Evolutionary conservation across 2,329 filamentous ascomycete species (phyloP).

Genomic region (Trichoderma semiorbis): DNA sequence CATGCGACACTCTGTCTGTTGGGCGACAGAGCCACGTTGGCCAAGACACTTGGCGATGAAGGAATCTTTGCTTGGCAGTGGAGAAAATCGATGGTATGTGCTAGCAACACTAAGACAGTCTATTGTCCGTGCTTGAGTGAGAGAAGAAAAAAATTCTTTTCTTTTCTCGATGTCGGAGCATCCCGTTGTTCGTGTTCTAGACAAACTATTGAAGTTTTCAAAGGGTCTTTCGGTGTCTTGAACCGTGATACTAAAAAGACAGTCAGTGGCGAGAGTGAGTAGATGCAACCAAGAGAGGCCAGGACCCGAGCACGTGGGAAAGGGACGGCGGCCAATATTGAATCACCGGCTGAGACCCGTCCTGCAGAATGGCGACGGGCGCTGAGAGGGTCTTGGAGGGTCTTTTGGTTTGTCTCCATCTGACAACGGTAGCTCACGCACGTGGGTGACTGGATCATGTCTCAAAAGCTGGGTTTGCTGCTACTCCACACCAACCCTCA

Average conservation of each 20-base stretch:
- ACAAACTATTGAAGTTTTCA: background rate
- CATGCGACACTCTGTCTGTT: background rate
- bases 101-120: background rate
- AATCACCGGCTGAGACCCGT: background rate
- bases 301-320: background rate
- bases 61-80: background rate
- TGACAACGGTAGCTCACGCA: background rate
- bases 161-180: background rate
- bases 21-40: background rate
- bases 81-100: background rate
- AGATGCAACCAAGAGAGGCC: background rate
- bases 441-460: conserved; percentile 2
- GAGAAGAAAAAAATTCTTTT: background rate
- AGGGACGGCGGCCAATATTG: background rate
- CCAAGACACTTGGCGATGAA: conserved; percentile 11
- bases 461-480: background rate
- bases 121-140: background rate
- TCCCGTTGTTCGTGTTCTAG: background rate
- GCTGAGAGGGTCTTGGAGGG: background rate
- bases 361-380: background rate
- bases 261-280: background rate
- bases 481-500: background rate
- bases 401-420: conserved; percentile 3
- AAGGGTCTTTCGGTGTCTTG: background rate
- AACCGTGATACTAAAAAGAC: background rate